These are phyloP conservation scores for Yarrowia sp. DNA, from an alignment of 805 yeast species.

Conservation along the genomic window DNA sequence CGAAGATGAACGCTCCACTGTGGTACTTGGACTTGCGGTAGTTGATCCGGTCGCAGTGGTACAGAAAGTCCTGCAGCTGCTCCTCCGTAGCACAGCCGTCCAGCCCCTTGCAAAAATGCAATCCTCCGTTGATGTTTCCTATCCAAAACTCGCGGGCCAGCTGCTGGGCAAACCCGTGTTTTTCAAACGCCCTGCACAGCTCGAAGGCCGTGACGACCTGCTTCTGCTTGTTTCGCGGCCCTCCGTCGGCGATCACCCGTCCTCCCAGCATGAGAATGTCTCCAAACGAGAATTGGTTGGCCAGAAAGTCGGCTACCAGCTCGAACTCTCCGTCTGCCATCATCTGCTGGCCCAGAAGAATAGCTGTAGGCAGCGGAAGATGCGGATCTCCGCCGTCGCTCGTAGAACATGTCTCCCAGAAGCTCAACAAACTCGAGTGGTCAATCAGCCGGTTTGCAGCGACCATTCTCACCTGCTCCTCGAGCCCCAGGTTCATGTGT, in stretches of 20 bases:
- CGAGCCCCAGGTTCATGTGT: background rate
- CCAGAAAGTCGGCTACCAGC: conserved; percentile 18
- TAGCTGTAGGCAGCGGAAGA: conserved; percentile 2
- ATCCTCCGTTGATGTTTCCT: conserved; percentile 19
- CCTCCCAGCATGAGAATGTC: conserved; percentile 19
- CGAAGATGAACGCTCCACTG: conserved; percentile 15
- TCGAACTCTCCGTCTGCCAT: conserved; percentile 10
- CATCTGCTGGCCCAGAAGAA: conserved; percentile 13
- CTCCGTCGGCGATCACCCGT: background rate
- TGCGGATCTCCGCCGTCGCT: background rate
- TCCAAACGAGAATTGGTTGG: conserved; percentile 16
- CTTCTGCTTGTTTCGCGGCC: background rate
- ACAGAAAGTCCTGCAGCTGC: conserved; percentile 3
- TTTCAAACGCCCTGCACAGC: conserved; percentile 14
- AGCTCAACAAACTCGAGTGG: background rate
- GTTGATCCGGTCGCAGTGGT: background rate
- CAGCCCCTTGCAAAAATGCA: conserved; percentile 11
- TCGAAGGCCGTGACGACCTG: conserved; percentile 12
- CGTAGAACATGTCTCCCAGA: conserved; percentile 7
- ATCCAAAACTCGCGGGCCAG: conserved; percentile 21
- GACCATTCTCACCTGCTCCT: conserved; percentile 18
- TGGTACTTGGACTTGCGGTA: conserved; percentile 14
- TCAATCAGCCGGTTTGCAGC: conserved; percentile 8
- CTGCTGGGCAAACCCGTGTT: conserved; percentile 21
- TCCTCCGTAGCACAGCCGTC: background rate